Evolutionary conservation across 2,329 filamentous ascomycete species (phyloP), one percentile per base, ranked within the genome.

Genomic region (Myriosclerotinia duriaeana): DNA sequence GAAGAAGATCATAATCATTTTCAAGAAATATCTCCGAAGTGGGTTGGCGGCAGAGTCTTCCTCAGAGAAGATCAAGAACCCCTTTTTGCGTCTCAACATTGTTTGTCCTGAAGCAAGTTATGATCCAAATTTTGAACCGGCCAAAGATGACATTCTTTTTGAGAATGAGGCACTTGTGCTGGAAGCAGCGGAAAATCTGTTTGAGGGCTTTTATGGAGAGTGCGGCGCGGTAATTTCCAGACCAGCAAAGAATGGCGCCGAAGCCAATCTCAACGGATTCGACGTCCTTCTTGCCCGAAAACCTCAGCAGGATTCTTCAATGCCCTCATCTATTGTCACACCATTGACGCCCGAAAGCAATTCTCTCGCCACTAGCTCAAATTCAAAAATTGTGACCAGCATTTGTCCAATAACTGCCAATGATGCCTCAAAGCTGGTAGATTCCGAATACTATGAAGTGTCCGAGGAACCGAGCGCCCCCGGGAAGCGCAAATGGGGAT

Each of bases 61-160:
- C 8, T 71, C 75, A 36, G 72, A 70, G 55, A 60, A 69, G 12
- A 70, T 80, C 30, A 81, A 80, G 22, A 83, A 85, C 61, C 82
- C 83, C 0, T 92, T 93, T 73, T 76, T 92, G 52, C 81, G 81
- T 52, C 76, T 93, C 48, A 84, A 87, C 66, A 86, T 93, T 40
- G 75, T 75, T 17, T 93, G 89, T 72, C 83, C 85, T 0, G 74
- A 79, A 0, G 82, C 82, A 30, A 87, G 81, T 67, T 93, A 93
- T 72, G 90, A 93, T 76, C 80, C 83, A 1, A 93, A 93, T 70
- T 77, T 93, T 7, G 87, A 92, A 68, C 85, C 89, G 4, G 80
- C 85, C 4, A 93, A 93, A 74, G 86, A 91, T 66, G 86, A 92
- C 71, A 82, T 93, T 2, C 73, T 92, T 0, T 92, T 93, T 72